Conservation (phyloP, 192 early-diverging fungal species). For the Spinellus fusiger region DNA sequence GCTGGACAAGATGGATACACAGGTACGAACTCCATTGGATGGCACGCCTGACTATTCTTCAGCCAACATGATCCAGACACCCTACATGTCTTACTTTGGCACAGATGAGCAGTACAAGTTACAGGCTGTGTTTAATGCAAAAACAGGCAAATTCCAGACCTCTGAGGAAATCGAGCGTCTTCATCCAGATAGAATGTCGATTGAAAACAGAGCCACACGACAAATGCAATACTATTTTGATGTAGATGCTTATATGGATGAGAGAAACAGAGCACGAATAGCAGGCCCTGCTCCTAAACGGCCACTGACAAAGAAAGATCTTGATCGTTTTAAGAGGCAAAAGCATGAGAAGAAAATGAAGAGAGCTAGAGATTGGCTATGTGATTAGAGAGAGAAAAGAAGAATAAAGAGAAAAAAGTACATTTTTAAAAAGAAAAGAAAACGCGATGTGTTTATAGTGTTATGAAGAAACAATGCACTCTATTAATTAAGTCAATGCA, state of each 20-base stretch:
- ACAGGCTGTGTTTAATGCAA: conserved; percentile 33
- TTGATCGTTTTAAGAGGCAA: conserved; percentile 28
- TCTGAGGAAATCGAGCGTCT: conserved; percentile 17
- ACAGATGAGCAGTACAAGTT: conserved; percentile 15
- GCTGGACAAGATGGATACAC: conserved; percentile 36
- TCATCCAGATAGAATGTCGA: conserved; percentile 30
- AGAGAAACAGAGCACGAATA: conserved; percentile 13
- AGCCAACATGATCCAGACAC: neutral
- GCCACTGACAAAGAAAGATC: conserved; percentile 24
- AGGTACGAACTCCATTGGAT: conserved; percentile 30
- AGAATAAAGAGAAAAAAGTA: neutral
- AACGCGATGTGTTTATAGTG: too few relatives aligned
- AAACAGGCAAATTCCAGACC: conserved; percentile 31
- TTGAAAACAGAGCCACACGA: conserved; percentile 27
- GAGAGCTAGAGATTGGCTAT: conserved; percentile 31
- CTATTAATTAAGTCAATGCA: too few relatives aligned
- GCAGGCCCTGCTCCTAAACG: conserved; percentile 4
- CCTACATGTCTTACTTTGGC: neutral
- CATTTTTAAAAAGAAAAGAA: too few relatives aligned
- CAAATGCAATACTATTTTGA: conserved; percentile 40
- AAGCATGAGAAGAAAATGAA: conserved; percentile 38
- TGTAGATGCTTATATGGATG: conserved; percentile 31
- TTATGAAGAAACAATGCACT: too few relatives aligned
- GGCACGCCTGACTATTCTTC: neutral
- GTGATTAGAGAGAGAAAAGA: conserved; percentile 2